Evolutionary conservation across 2,329 filamentous ascomycete genomes (phyloP).

Genomic region (Aspergillus sp.): DNA sequence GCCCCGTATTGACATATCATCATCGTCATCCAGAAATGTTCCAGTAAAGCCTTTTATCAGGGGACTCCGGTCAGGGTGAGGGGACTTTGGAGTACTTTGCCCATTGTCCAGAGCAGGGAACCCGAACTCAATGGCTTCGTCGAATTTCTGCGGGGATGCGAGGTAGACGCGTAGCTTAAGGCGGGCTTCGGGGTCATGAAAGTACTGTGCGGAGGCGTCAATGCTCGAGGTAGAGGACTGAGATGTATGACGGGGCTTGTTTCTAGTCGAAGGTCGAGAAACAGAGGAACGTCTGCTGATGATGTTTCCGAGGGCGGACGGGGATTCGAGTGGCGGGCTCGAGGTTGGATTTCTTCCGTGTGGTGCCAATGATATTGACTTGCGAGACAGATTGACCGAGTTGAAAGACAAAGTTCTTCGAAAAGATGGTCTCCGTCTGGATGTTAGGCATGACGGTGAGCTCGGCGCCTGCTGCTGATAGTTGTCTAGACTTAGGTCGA

Average conservation of each 20-base stretch:
- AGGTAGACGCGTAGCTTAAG: conserved; percentile 84
- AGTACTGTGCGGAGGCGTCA: conserved; percentile 77
- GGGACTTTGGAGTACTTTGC: conserved; percentile 23
- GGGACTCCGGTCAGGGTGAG: conserved; percentile 37
- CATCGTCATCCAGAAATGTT: conserved; percentile 54
- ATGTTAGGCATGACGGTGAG: conserved; percentile 40
- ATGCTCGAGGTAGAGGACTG: conserved; percentile 58
- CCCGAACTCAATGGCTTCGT: conserved; percentile 91
- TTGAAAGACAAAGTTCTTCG: conserved; percentile 74
- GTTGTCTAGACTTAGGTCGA: conserved; percentile 73
- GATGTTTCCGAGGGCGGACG: conserved; percentile 33
- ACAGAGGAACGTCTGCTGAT: conserved; percentile 31
- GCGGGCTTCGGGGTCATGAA: conserved; percentile 86
- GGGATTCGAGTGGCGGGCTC: conserved; percentile 50
- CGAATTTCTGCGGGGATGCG: conserved; percentile 90
- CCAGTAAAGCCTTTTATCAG: conserved; percentile 52
- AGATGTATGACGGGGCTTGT: conserved; percentile 62
- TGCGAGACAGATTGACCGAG: conserved; percentile 64
- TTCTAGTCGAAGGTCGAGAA: conserved; percentile 48
- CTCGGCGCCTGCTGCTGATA: conserved; percentile 68
- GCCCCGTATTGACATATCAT: conserved; percentile 50
- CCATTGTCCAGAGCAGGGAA: conserved; percentile 64
- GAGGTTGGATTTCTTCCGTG: conserved; percentile 37
- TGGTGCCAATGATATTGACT: conserved; percentile 45
- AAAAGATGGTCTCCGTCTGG: conserved; percentile 61